Base-by-base conservation (phyloP, 1,139 yeast genomes). In the Oligophagozyma castellii region DNA sequence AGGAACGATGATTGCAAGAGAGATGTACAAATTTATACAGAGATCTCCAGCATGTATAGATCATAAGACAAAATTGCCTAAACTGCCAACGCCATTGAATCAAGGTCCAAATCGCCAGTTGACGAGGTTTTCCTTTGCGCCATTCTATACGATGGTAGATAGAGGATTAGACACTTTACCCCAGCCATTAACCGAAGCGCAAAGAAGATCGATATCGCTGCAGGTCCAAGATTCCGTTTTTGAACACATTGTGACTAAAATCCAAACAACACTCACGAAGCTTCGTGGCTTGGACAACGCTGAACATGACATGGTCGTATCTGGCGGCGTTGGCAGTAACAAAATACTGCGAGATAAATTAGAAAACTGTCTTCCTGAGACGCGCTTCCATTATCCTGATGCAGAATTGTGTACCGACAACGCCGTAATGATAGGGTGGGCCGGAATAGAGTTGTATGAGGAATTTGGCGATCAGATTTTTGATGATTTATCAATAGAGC, bases 391-490 rank as follows among this genome's bases (percentile, higher is more conserved):
- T 43, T 84, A 75, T 43, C 94, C 95, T 0, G 73, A 69, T 16
- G 60, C 73, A 5, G 57, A 65, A 5, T 59, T 86, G 38, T 92
- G 98, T 48, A 83, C 95, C 0, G 98, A 89, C 48, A 92, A 89
- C 53, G 95, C 96, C 0, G 69, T 84, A 2, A 89, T 89, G 99
- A 89, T 89, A 31, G 98, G 95, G 1, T 80, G 93, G 71, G 94
- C 96, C 0, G 98, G 95, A 0, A 79, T 86, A 8, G 95, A 86
- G 47, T 59, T 84, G 11, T 77, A 61, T 48, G 94, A 84, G 48
- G 47, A 52, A 8, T 59, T 18, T 19, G 24, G 6, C 61, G 10
- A 18, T 7, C 10, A 7, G 20, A 18, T 7, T 19, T 60, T 62
- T 12, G 67, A 81, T 0, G 67, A 64, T 18, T 47, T 76, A 24